Percentiles rank a stretch among this genome's conserved stretches.
Evolutionary conservation across 208 protist species (phyloP).

Genomic region (Naegleria lovaniensis): DNA sequence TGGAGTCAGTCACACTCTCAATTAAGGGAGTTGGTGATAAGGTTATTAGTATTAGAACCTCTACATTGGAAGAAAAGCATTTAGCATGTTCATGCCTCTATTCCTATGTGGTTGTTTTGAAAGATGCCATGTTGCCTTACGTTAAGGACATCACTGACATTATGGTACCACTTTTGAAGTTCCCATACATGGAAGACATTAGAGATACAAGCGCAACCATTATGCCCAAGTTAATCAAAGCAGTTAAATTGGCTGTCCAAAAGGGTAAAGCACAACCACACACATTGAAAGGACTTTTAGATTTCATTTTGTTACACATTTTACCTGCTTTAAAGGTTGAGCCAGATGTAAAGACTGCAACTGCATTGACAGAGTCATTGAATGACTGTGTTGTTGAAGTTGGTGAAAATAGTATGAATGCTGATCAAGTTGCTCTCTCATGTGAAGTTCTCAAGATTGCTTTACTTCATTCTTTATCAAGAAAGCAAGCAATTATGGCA

Average conservation of each 20-base stretch:
- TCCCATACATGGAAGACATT: constrained; percentile 58
- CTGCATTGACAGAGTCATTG: neutral
- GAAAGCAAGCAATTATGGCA: neutral
- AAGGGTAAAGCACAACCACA: neutral
- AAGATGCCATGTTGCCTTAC: constrained; percentile 50
- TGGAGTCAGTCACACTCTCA: constrained; percentile 46
- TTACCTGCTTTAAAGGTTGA: neutral
- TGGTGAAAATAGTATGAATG: constrained; percentile 5
- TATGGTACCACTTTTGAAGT: constrained; percentile 55
- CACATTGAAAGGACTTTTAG: neutral
- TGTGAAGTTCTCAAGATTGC: neutral
- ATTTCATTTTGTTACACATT: neutral
- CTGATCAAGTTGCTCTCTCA: neutral
- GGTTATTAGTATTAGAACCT: constrained; percentile 47
- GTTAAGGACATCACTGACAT: constrained; percentile 44
- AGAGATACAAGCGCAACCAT: constrained; percentile 24
- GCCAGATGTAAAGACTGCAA: neutral
- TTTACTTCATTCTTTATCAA: neutral
- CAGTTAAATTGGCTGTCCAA: neutral
- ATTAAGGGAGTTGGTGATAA: constrained; percentile 45
- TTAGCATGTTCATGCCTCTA: constrained; percentile 54
- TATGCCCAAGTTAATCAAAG: constrained; percentile 6
- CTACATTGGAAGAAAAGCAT: constrained; percentile 66
- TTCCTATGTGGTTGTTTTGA: constrained; percentile 50
- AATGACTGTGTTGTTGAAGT: neutral